phyloP scores from a whole-genome alignment of 2,329 filamentous ascomycete genomes.

The Ophiostoma australiae region DNA sequence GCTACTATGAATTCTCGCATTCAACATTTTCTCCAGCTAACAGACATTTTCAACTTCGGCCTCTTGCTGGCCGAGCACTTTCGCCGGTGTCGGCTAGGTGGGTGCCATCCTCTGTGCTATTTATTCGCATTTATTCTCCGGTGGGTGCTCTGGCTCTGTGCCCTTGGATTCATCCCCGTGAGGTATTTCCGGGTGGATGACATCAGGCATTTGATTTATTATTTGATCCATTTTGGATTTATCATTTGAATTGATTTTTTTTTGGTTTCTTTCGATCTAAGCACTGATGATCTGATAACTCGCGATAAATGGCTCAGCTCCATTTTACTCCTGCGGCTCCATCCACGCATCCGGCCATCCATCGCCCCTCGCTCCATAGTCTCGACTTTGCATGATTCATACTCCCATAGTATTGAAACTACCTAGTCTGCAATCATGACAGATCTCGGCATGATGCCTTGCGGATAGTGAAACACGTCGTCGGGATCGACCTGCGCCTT shows the following conservation, averaged over 20 bases:
- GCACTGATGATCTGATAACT: not conserved
- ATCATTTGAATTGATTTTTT: not conserved
- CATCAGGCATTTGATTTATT: not conserved
- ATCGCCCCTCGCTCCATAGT: not conserved
- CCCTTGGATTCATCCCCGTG: not conserved
- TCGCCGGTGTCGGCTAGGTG: not conserved
- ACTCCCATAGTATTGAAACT: not conserved
- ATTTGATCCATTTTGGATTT: not conserved
- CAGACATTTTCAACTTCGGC: not conserved
- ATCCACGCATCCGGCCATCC: not conserved
- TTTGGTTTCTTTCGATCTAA: not conserved
- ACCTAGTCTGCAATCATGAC: not conserved
- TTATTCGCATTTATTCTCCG: not conserved
- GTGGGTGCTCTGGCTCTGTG: not conserved
- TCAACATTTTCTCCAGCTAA: not conserved
- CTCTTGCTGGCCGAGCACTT: not conserved
- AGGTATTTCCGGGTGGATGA: constrained; percentile 6
- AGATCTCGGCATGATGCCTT: constrained; percentile 3
- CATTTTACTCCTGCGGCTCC: not conserved
- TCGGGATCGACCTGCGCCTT: not conserved
- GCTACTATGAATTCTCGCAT: too few species aligned
- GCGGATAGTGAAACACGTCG: not conserved
- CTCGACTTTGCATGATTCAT: not conserved
- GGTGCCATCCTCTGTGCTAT: not conserved
- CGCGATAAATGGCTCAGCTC: not conserved